Percentiles rank a stretch among this genome's conserved stretches.
Conservation (phyloP, 306 rosid species). For the Quercus variabilis region DNA sequence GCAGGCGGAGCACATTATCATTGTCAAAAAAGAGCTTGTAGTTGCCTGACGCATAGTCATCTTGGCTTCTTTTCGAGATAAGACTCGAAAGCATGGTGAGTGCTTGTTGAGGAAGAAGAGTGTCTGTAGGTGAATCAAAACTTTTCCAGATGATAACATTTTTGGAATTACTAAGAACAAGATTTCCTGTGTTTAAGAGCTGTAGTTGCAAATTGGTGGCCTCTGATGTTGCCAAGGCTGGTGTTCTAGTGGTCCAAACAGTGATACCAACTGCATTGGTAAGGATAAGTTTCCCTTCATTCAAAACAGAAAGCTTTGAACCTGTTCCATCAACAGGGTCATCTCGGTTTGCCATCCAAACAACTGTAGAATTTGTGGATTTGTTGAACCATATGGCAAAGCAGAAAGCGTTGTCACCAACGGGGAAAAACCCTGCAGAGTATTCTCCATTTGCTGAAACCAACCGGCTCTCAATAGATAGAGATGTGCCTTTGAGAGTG, state of each 20-base stretch:
- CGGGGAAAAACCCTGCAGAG: constrained; percentile 43
- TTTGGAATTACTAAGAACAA: constrained; percentile 16
- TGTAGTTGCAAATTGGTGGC: neutral
- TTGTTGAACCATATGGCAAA: too few species aligned
- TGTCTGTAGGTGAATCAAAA: constrained; percentile 49
- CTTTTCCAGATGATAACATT: constrained; percentile 41
- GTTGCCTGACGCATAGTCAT: constrained; percentile 33
- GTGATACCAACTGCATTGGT: constrained; percentile 31
- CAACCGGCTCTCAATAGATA: constrained; percentile 35
- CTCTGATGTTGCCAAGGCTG: constrained; percentile 1
- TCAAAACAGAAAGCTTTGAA: constrained; percentile 37
- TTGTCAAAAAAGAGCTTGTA: constrained; percentile 41
- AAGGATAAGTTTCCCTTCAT: constrained; percentile 37
- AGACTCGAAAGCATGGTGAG: constrained; percentile 21
- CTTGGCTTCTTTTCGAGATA: constrained; percentile 24
- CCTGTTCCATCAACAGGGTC: constrained; percentile 46
- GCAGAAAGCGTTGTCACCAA: constrained; percentile 38
- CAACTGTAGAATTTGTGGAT: constrained; percentile 18
- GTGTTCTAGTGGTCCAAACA: constrained; percentile 30
- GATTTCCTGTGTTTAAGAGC: constrained; percentile 42
- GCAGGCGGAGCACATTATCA: constrained; percentile 35
- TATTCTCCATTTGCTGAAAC: constrained; percentile 40
- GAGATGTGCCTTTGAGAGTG: constrained; percentile 33
- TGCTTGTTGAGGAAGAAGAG: constrained; percentile 42
- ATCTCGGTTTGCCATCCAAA: constrained; percentile 64